Evolutionary conservation across 306 rosid genomes (phyloP).

Genomic region (Delonix regia): DNA sequence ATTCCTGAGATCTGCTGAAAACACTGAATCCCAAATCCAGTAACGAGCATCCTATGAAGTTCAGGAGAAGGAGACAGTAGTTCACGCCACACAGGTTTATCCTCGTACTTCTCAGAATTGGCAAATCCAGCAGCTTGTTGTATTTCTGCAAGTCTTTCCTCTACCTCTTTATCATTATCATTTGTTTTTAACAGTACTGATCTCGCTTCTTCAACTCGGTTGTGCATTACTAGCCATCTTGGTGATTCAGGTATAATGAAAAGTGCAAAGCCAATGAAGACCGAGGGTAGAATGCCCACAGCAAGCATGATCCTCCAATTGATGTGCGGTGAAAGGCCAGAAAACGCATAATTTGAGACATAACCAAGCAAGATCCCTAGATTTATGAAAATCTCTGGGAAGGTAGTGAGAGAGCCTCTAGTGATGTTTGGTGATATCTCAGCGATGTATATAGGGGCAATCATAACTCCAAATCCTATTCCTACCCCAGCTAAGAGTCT

Average conservation of each 20-base stretch:
- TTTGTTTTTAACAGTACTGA: constrained; percentile 68
- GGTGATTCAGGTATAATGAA: constrained; percentile 85
- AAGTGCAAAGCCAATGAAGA: constrained; percentile 76
- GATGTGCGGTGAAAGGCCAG: constrained; percentile 71
- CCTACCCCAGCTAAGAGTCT: constrained; percentile 80
- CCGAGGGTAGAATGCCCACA: constrained; percentile 78
- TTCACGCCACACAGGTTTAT: constrained; percentile 67
- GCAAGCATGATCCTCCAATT: constrained; percentile 89
- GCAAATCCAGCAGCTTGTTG: constrained; percentile 60
- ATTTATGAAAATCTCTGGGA: constrained; percentile 80
- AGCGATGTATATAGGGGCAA: constrained; percentile 77
- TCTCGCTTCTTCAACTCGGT: constrained; percentile 75
- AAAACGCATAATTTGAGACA: constrained; percentile 74
- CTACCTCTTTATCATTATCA: constrained; percentile 68
- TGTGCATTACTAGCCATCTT: constrained; percentile 75
- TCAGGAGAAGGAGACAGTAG: constrained; percentile 65
- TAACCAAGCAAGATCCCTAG: constrained; percentile 77
- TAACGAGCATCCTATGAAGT: constrained; percentile 62
- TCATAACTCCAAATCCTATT: constrained; percentile 77
- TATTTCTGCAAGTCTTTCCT: constrained; percentile 76
- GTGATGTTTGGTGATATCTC: constrained; percentile 76
- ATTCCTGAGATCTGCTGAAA: constrained; percentile 86
- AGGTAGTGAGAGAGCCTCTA: constrained; percentile 76
- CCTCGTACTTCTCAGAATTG: constrained; percentile 49
- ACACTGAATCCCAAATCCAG: constrained; percentile 82